Base-by-base conservation (phyloP, 2,329 filamentous ascomycete genomes). In the Alternaria metachromatica region DNA sequence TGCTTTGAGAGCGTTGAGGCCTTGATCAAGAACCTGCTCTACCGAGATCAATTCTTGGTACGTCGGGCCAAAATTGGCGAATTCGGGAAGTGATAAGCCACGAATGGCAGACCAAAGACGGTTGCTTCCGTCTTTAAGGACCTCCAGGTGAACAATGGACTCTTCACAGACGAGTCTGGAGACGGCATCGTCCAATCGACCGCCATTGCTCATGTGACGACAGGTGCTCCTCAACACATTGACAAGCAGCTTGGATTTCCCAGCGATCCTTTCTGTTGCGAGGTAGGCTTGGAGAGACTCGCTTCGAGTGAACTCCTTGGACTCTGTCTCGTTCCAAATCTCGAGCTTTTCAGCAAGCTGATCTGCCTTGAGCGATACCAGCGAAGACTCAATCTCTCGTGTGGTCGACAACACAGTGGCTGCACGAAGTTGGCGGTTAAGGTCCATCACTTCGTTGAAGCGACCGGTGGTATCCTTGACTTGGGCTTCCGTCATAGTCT, bases 391-490 rank as follows among this genome's bases (percentile, higher is more conserved):
- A 66, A 99, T 97, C 0, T 94, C 94, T 83, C 97, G 98, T 74
- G 93, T 90, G 78, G 97, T 95, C 3, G 95, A 92, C 83, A 97
- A 97, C 44, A 93, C 88, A 11, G 94, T 94, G 12, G 94, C 96
- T 60, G 92, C 88, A 76, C 97, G 95, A 46, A 99, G 87, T 81
- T 97, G 96, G 87, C 95, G 88, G 80, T 98, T 98, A 49, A 99
- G 87, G 75, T 99, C 95, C 88, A 97, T 92, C 91, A 99, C 97
- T 58, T 95, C 94, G 66, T 94, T 89, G 48, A 95, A 97, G 66
- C 93, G 91, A 72, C 88, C 92, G 68, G 90, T 94, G 59, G 98
- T 88, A 78, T 98, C 93, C 77, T 94, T 94, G 1, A 95, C 94
- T 78, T 98, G 94, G 15, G 91, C 91, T 79, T 98, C 96, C 1